Conservation (phyloP, 495 filamentous ascomycete genomes). For the Aspergillus funiculosus region DNA sequence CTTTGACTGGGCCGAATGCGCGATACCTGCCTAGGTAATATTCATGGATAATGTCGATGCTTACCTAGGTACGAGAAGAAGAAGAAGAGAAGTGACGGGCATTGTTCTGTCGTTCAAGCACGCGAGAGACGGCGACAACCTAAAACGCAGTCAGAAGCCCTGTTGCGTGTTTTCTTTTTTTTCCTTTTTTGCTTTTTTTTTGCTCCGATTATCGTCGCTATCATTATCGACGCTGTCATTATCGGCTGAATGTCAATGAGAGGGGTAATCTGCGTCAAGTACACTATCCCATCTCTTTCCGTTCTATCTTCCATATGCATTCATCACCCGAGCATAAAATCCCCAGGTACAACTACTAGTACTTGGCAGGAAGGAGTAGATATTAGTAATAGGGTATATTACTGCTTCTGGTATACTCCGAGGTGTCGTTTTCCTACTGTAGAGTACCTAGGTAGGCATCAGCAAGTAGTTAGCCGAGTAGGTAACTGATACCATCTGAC, state of each 20-base stretch:
- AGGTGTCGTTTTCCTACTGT: too few relatives aligned
- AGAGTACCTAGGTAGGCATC: too few relatives aligned
- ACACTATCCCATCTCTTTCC: too few relatives aligned
- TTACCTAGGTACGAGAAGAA: conserved; percentile 1
- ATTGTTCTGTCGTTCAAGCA: conserved; percentile 2
- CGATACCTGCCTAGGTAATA: conserved; percentile 1
- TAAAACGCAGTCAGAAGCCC: conserved; percentile 3
- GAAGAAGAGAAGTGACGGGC: conserved; percentile 8
- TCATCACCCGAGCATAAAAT: too few relatives aligned
- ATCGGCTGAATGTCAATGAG: neutral
- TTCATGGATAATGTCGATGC: conserved; percentile 1
- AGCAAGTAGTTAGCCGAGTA: too few relatives aligned
- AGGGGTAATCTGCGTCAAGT: too few relatives aligned
- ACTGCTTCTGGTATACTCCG: too few relatives aligned
- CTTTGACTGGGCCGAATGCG: conserved; percentile 7
- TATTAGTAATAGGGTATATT: too few relatives aligned
- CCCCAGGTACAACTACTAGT: too few relatives aligned
- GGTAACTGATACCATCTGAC: too few relatives aligned
- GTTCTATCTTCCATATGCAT: too few relatives aligned
- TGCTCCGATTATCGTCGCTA: conserved; percentile 9
- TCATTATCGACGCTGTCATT: neutral
- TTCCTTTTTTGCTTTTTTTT: conserved; percentile 1
- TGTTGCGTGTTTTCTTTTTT: neutral
- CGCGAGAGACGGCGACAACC: conserved; percentile 18
- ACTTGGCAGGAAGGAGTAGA: too few relatives aligned